Evolutionary conservation across 257 asterid genomes (phyloP).

Genomic region (Ligustrum vulgare): DNA sequence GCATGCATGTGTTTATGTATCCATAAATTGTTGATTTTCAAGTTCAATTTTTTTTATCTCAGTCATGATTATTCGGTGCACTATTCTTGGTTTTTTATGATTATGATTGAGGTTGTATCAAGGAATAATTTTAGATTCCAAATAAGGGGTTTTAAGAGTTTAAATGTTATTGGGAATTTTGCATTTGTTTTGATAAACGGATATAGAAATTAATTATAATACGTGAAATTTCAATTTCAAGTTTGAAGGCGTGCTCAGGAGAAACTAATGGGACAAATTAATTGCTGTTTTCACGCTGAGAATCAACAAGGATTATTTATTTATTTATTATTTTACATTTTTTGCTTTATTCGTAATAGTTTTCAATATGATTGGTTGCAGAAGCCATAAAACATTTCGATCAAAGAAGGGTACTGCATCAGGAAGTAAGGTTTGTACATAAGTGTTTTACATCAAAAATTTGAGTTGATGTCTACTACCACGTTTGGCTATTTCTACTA

Average conservation of each 20-base stretch:
- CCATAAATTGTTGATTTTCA: background rate
- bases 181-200: too few species aligned
- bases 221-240: too few species aligned
- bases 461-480: background rate
- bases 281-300: too few species aligned
- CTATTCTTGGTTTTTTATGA: background rate
- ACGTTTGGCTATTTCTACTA: too few species aligned
- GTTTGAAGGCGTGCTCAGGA: too few species aligned
- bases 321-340: too few species aligned
- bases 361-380: constrained; percentile 13
- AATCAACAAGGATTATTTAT: too few species aligned
- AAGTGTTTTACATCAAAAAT: background rate
- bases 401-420: constrained; percentile 39
- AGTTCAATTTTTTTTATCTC: background rate
- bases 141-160: too few species aligned
- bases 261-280: too few species aligned
- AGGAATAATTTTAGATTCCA: background rate
- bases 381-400: constrained; percentile 44
- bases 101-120: background rate
- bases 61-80: constrained; percentile 9
- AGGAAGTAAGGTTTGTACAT: constrained; percentile 37
- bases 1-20: constrained; percentile 32
- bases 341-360: too few species aligned
- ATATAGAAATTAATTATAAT: too few species aligned
- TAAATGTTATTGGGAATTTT: too few species aligned